phyloP scores from a whole-genome alignment of 129 eudicot species.

The Artemisia annua region DNA sequence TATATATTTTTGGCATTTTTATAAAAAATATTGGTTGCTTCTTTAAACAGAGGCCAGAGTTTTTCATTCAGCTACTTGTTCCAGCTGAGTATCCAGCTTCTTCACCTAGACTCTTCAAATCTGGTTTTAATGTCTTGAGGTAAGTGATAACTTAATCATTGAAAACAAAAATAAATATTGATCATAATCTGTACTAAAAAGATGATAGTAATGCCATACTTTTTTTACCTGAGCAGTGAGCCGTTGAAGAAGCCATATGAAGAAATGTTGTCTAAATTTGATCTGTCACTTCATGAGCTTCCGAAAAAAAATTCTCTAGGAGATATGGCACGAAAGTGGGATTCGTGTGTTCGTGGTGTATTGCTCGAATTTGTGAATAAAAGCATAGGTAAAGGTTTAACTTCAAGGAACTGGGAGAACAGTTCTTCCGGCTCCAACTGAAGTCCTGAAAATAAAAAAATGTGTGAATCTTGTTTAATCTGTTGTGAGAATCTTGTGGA shows the following conservation, averaged over 20 bases:
- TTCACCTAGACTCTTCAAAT: conserved; percentile 20
- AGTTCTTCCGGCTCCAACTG: conserved; percentile 17
- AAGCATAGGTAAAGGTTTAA: conserved; percentile 20
- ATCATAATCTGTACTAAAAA: neutral
- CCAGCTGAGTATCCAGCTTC: conserved; percentile 40
- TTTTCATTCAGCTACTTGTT: conserved; percentile 33
- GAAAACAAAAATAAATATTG: neutral
- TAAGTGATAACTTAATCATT: conserved; percentile 22
- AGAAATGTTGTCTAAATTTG: conserved; percentile 27
- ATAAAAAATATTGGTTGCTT: neutral
- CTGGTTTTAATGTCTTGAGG: conserved; percentile 10
- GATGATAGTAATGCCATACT: neutral
- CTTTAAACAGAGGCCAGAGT: conserved; percentile 30
- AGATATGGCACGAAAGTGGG: conserved; percentile 43
- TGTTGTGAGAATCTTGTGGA: conserved; percentile 17
- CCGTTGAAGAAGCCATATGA: conserved; percentile 18
- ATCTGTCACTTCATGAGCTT: conserved; percentile 1
- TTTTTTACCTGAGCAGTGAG: conserved; percentile 19
- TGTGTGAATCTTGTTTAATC: neutral
- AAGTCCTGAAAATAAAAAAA: neutral
- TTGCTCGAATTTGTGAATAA: conserved; percentile 21
- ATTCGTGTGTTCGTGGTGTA: conserved; percentile 30
- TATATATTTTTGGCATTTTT: neutral
- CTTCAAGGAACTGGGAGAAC: conserved; percentile 3
- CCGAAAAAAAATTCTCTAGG: conserved; percentile 20